Percentiles rank a stretch among this genome's conserved stretches.
These are phyloP conservation scores for Pseudohalonectria lignicola DNA, from an alignment of 2,329 filamentous ascomycete species.

Conservation along the genomic window DNA sequence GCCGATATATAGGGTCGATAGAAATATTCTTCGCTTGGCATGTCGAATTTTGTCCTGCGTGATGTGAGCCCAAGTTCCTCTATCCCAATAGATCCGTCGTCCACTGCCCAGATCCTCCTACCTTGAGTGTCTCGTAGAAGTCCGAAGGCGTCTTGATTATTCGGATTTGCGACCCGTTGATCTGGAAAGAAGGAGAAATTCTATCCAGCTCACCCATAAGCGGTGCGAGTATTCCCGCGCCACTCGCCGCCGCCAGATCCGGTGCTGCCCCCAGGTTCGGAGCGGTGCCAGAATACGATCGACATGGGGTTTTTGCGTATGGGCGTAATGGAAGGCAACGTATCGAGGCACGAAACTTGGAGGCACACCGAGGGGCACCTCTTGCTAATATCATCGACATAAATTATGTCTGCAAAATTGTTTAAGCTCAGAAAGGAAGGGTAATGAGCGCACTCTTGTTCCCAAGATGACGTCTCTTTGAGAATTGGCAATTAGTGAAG, in stretches of 20 bases:
- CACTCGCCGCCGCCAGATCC: conserved; percentile 7
- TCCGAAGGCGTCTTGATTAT: conserved; percentile 73
- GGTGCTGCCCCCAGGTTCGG: conserved; percentile 15
- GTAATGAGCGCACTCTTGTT: too few relatives aligned
- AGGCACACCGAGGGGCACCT: conserved; percentile 18
- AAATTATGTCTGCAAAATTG: too few relatives aligned
- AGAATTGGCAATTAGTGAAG: too few relatives aligned
- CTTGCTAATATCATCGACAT: conserved; percentile 23
- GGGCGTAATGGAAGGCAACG: neutral
- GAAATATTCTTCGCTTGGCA: conserved; percentile 70
- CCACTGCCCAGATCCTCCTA: too few relatives aligned
- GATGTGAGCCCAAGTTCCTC: too few relatives aligned
- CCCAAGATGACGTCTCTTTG: too few relatives aligned
- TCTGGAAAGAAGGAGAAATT: conserved; percentile 81
- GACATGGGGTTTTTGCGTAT: neutral
- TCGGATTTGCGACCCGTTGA: conserved; percentile 68
- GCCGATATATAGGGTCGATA: conserved; percentile 95
- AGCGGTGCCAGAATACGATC: neutral
- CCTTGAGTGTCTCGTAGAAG: conserved; percentile 88
- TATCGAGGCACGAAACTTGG: conserved; percentile 8
- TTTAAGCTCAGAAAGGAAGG: too few relatives aligned
- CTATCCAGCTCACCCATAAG: conserved; percentile 68
- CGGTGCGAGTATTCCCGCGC: conserved; percentile 34
- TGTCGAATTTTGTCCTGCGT: conserved; percentile 72
- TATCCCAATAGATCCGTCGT: neutral